Evolutionary conservation across 352 stramenopile species (phyloP).

Genomic region (Pelagophyceae sp.): DNA sequence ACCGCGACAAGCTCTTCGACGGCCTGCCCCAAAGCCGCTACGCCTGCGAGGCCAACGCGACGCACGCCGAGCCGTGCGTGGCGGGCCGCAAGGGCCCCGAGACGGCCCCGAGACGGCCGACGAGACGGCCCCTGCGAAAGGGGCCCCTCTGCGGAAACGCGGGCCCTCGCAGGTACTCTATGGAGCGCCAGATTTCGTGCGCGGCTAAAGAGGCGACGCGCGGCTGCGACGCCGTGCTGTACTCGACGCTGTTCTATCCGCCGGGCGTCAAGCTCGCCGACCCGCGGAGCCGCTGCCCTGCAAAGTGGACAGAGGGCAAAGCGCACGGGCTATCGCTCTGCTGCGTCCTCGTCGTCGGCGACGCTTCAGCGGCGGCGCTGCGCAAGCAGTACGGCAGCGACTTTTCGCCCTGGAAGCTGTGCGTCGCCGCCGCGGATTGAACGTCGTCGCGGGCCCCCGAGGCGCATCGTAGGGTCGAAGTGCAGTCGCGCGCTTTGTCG

Average conservation of each 20-base stretch:
- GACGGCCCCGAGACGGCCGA: too few relatives aligned
- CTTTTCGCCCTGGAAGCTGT: neutral
- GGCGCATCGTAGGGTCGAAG: too few relatives aligned
- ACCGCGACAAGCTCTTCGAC: too few relatives aligned
- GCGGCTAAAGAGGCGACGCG: neutral
- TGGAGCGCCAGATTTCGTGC: neutral
- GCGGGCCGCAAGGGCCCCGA: too few relatives aligned
- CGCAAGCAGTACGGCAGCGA: neutral
- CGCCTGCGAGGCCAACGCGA: too few relatives aligned
- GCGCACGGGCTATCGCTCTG: neutral
- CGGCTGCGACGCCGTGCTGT: neutral
- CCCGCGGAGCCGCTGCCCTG: neutral
- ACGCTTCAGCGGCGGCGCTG: neutral
- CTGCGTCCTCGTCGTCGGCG: neutral
- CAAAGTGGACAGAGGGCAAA: neutral
- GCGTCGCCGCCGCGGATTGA: too few relatives aligned
- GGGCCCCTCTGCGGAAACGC: too few relatives aligned
- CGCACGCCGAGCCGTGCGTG: too few relatives aligned
- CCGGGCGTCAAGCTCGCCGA: neutral
- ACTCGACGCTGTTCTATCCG: neutral
- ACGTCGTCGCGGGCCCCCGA: too few relatives aligned
- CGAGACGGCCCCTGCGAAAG: too few relatives aligned
- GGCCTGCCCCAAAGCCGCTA: too few relatives aligned
- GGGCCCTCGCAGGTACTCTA: neutral
- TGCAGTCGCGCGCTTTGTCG: too few relatives aligned